Conservation (phyloP, 208 protist genomes). For the Crithidia thermophila region DNA sequence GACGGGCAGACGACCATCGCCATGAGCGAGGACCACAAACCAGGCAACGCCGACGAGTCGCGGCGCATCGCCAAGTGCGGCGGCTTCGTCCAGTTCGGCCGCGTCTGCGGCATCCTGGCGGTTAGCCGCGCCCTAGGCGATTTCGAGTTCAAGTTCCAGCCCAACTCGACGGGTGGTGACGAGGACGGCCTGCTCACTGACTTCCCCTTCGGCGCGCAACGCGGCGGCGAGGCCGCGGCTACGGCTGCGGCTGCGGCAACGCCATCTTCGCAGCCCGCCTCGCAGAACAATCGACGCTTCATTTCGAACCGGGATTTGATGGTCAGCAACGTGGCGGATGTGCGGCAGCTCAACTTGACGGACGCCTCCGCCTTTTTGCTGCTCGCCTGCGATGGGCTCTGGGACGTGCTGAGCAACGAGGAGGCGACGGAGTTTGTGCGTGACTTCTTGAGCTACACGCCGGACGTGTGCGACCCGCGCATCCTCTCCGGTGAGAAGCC, state of each 20-base stretch:
- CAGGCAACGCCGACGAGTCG: slow-evolving; percentile 64
- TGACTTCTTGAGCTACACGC: slow-evolving; percentile 79
- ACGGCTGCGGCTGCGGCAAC: background rate
- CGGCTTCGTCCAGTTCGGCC: slow-evolving; percentile 91
- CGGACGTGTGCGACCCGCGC: slow-evolving; percentile 52
- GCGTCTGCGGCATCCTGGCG: slow-evolving; percentile 92
- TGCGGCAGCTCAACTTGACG: slow-evolving; percentile 72
- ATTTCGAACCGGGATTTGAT: slow-evolving; percentile 59
- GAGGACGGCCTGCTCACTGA: slow-evolving; percentile 20
- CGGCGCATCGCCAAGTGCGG: slow-evolving; percentile 80
- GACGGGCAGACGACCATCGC: slow-evolving; percentile 80
- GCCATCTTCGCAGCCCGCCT: background rate
- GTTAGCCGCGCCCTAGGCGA: slow-evolving; percentile 92
- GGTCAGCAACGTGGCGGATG: slow-evolving; percentile 83
- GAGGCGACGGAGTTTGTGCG: slow-evolving; percentile 78
- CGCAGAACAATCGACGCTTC: slow-evolving; percentile 26
- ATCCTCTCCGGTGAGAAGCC: slow-evolving; percentile 39
- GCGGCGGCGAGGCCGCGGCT: background rate
- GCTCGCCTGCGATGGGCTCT: slow-evolving; percentile 88
- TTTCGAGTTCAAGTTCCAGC: slow-evolving; percentile 89
- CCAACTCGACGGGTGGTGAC: slow-evolving; percentile 31
- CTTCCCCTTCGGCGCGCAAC: slow-evolving; percentile 25
- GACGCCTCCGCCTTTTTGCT: slow-evolving; percentile 78
- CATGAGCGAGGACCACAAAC: slow-evolving; percentile 93
- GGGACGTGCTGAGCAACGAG: slow-evolving; percentile 89